A percentile compares a stretch with the other conserved stretches of the same genome.
phyloP scores from a whole-genome alignment of 2,329 filamentous ascomycete species.

The Arthroderma sp. region DNA sequence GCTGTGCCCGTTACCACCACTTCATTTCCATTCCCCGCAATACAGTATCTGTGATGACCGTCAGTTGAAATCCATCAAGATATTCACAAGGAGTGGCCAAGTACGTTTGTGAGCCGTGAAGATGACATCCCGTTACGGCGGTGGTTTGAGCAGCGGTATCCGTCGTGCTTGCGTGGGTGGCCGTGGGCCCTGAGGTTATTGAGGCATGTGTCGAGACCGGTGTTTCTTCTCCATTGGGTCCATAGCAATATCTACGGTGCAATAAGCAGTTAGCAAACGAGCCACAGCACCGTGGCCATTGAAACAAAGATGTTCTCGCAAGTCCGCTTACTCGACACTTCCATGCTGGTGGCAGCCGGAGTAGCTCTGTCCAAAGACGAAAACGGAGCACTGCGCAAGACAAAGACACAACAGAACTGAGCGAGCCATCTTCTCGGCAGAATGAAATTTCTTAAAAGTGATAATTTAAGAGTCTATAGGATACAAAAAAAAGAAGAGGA shows the following conservation, averaged over 20 bases:
- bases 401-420: not conserved
- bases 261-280: not conserved
- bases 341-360: slow-evolving; percentile 25
- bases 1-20: slow-evolving; percentile 32
- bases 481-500: not conserved
- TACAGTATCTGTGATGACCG: slow-evolving; percentile 23
- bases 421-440: not conserved
- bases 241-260: slow-evolving; percentile 19
- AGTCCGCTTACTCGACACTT: slow-evolving; percentile 18
- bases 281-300: not conserved
- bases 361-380: slow-evolving; percentile 15
- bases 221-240: slow-evolving; percentile 21
- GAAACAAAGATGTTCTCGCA: not conserved
- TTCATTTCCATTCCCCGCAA: slow-evolving; percentile 26
- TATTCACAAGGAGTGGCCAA: not conserved
- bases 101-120: slow-evolving; percentile 37
- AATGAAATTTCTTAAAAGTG: not conserved
- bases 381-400: not conserved
- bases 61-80: not conserved
- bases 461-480: not conserved
- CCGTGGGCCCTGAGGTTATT: slow-evolving; percentile 12
- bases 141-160: slow-evolving; percentile 28
- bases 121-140: slow-evolving; percentile 43
- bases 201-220: slow-evolving; percentile 18
- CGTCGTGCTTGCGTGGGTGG: slow-evolving; percentile 22